phyloP scores from a whole-genome alignment of 345 rosid genomes.

The Populus alba region DNA sequence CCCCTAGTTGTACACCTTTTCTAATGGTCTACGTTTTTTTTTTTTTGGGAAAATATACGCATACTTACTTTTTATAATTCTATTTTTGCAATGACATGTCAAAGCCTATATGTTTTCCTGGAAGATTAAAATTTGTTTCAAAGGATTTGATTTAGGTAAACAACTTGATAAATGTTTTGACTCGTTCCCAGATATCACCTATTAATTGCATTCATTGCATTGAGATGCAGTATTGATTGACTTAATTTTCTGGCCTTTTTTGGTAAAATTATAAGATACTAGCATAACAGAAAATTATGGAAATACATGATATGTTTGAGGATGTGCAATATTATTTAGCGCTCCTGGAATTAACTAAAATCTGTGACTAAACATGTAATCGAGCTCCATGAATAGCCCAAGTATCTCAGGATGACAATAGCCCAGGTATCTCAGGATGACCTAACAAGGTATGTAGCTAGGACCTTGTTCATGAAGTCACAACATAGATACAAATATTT shows the following conservation, averaged over 20 bases:
- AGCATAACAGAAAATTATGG: neutral
- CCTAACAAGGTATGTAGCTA: neutral
- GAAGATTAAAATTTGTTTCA: too few relatives aligned
- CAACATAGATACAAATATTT: neutral
- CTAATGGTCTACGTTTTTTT: too few relatives aligned
- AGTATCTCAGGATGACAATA: neutral
- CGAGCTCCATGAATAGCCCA: neutral
- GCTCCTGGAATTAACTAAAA: neutral
- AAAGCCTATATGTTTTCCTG: too few relatives aligned
- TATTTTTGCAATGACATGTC: too few relatives aligned
- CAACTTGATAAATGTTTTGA: conserved; percentile 24
- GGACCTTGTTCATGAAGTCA: neutral
- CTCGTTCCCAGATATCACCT: conserved; percentile 9
- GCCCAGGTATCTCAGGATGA: neutral
- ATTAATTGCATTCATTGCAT: conserved; percentile 22
- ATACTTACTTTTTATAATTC: too few relatives aligned
- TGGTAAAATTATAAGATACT: conserved; percentile 3
- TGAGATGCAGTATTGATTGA: conserved; percentile 2
- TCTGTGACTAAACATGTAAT: neutral
- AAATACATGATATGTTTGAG: conserved; percentile 1
- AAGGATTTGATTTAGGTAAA: too few relatives aligned
- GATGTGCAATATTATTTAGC: conserved; percentile 6
- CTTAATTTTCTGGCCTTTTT: conserved; percentile 8
- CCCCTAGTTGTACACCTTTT: too few relatives aligned
- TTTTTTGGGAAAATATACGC: too few relatives aligned